Evolutionary conservation across 257 asterid species (phyloP).

Genomic region (Nicotiana otophora): DNA sequence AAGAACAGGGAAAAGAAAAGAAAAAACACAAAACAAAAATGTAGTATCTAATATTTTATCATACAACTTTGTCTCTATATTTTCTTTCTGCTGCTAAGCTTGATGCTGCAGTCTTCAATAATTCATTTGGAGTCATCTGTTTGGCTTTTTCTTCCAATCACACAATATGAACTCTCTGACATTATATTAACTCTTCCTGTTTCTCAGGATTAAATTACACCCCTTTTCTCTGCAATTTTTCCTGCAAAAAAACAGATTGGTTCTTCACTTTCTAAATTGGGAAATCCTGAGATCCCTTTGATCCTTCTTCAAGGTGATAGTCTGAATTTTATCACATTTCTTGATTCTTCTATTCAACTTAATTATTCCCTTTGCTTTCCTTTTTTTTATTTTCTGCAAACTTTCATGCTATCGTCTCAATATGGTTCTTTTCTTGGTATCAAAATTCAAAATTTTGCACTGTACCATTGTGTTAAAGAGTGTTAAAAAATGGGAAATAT

Average conservation of each 20-base stretch:
- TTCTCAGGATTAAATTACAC: neutral
- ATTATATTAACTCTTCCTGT: neutral
- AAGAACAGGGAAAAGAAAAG: neutral
- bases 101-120: conserved; percentile 28
- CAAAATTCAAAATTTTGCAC: too few relatives aligned
- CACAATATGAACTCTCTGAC: conserved; percentile 6
- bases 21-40: conserved; percentile 17
- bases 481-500: too few relatives aligned
- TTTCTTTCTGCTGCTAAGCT: conserved; percentile 17
- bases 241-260: neutral
- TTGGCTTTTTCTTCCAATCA: conserved; percentile 39
- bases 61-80: conserved; percentile 32
- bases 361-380: too few relatives aligned
- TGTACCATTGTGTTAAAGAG: too few relatives aligned
- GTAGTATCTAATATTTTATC: conserved; percentile 29
- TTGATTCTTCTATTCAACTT: neutral
- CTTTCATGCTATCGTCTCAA: too few relatives aligned
- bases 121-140: conserved; percentile 21
- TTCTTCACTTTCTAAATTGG: neutral
- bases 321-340: neutral
- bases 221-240: neutral
- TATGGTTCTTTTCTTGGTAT: too few relatives aligned
- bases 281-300: neutral
- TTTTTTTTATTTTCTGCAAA: too few relatives aligned
- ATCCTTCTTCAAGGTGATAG: neutral